phyloP scores from a whole-genome alignment of 1,284 basidiomycete species.

The Amylostereum chailletii region DNA sequence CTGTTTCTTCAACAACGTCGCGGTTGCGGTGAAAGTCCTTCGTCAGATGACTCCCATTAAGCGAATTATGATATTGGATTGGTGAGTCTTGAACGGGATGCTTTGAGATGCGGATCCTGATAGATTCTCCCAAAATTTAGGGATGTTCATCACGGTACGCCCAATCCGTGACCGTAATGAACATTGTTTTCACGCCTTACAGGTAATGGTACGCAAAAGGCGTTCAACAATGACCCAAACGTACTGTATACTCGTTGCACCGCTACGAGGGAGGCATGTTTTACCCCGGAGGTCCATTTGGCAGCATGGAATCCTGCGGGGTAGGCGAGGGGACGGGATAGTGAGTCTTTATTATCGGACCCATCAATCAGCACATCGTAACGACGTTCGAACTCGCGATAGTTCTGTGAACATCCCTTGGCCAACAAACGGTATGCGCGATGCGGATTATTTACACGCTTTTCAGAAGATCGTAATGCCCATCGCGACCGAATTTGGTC shows the following conservation, averaged over 20 bases:
- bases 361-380: background rate
- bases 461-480: constrained; percentile 97
- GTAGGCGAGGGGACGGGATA: constrained; percentile 77
- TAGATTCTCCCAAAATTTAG: constrained; percentile 28
- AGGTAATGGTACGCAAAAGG: constrained; percentile 96
- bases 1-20: constrained; percentile 99
- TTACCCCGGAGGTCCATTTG: constrained; percentile 90
- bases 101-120: too few relatives aligned
- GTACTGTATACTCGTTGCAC: constrained; percentile 94
- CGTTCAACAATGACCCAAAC: constrained; percentile 86
- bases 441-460: constrained; percentile 94
- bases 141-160: constrained; percentile 93
- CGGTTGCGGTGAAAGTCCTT: constrained; percentile 81
- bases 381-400: background rate
- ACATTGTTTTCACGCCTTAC: constrained; percentile 5
- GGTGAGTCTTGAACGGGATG: constrained; percentile 44
- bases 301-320: constrained; percentile 79
- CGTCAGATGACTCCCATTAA: constrained; percentile 63
- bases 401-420: constrained; percentile 96
- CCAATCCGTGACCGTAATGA: constrained; percentile 1
- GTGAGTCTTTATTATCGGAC: constrained; percentile 39
- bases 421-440: constrained; percentile 83
- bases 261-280: constrained; percentile 88
- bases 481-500: constrained; percentile 92
- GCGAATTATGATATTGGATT: constrained; percentile 90